Percentiles rank a stretch among this genome's conserved stretches.
Conservation (phyloP, 1,284 basidiomycete species). For the Meira miltonrushii region DNA sequence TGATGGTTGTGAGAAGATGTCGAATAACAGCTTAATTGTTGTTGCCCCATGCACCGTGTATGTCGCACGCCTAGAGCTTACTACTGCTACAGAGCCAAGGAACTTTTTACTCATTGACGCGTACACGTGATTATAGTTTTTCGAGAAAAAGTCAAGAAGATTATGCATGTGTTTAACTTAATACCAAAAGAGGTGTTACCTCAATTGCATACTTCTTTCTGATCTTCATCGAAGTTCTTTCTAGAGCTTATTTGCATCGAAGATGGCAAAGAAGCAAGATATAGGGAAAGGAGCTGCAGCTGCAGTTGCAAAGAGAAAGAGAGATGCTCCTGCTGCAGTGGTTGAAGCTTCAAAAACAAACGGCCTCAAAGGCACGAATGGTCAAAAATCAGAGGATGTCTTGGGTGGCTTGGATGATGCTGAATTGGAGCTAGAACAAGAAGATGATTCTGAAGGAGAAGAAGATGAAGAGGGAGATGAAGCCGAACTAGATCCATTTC, state of each 20-base stretch:
- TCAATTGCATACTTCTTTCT: neutral
- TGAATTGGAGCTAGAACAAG: conserved; percentile 14
- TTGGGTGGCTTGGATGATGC: neutral
- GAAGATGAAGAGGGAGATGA: conserved; percentile 34
- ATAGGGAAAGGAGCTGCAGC: neutral
- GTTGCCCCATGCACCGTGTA: too few species aligned
- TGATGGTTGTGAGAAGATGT: neutral
- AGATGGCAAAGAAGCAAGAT: neutral
- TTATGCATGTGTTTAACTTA: neutral
- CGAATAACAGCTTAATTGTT: too few species aligned
- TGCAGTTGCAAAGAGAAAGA: conserved; percentile 2
- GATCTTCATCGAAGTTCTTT: neutral
- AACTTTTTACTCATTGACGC: too few species aligned
- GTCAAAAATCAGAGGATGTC: neutral
- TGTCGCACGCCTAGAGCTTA: too few species aligned
- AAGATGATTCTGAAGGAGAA: conserved; percentile 14
- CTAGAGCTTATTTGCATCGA: neutral
- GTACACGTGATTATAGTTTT: neutral
- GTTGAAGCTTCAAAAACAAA: neutral
- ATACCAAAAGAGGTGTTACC: too few species aligned
- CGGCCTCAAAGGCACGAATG: neutral
- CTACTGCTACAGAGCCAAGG: too few species aligned
- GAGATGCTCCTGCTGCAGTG: neutral
- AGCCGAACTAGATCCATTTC: conserved; percentile 54
- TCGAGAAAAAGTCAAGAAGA: neutral